Evolutionary conservation across 345 rosid species (phyloP).

Genomic region (Sonneratia caseolaris): DNA sequence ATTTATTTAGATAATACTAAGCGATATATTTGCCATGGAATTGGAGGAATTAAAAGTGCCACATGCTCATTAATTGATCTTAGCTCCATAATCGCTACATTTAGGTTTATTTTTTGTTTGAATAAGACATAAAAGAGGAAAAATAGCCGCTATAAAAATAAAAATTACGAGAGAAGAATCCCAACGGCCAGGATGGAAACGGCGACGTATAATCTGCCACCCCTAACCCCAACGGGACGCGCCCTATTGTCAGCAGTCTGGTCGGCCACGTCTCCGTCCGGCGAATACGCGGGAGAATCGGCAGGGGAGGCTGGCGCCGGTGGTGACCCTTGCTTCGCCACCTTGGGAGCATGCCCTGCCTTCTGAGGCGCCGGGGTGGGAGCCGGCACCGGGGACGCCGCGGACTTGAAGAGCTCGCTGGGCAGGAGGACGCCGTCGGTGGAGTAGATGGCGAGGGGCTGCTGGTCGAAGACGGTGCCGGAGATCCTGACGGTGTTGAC

Average conservation of each 20-base stretch:
- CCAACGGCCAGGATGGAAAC: neutral
- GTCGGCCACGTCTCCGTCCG: constrained; percentile 2
- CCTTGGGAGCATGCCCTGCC: constrained; percentile 59
- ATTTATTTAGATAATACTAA: no score
- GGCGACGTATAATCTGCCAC: neutral
- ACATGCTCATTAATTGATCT: no score
- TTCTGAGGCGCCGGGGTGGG: constrained; percentile 67
- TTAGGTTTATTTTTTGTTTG: no score
- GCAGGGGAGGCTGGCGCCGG: constrained; percentile 7
- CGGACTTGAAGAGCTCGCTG: constrained; percentile 60
- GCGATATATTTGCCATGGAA: no score
- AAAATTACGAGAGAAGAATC: neutral
- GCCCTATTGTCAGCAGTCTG: constrained; percentile 5
- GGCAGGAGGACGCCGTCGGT: constrained; percentile 69
- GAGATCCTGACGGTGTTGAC: constrained; percentile 53
- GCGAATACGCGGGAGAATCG: neutral
- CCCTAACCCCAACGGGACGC: neutral
- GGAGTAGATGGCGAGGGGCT: constrained; percentile 67
- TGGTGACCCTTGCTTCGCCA: constrained; percentile 6
- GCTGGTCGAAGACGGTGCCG: constrained; percentile 64
- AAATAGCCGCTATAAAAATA: neutral
- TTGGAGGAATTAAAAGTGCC: no score
- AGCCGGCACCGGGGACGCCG: constrained; percentile 53
- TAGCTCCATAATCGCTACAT: no score
- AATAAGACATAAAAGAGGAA: no score